Evolutionary conservation across 1,284 basidiomycete genomes (phyloP), one percentile per base, ranked within the genome.

Genomic region (Cystobasidium sp.): DNA sequence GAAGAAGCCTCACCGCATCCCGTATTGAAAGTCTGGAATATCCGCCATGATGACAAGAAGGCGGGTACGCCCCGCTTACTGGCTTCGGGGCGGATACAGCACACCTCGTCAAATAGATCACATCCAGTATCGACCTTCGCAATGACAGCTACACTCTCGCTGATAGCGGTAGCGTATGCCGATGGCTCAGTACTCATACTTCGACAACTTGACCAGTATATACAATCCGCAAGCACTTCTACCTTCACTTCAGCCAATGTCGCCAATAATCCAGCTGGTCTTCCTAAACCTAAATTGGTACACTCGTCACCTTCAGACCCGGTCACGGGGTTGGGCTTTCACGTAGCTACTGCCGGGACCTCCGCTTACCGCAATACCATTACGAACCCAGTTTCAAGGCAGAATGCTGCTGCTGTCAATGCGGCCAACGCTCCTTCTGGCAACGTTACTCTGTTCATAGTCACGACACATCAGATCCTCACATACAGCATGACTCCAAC

Each of bases 131-230:
- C 92, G 5, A 88, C 90, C 0, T 84, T 97, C 12, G 91, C 94
- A 0, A 84, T 95, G 37, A 92, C 94, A 0, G 84, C 88, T 6
- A 87, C 87, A n/a, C 86, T 97, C 0, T 88, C 91, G 0, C 91
- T 94, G 82, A 87, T 99, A 20, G 91, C 94, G 5, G 87, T 97
- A 52, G 96, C 94, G 8, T 87, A 98, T 10, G 94, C 90, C 1
- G 95, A 98, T 80, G 96, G 96, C n/a, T 92, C 92, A 0, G 94
- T 97, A 6, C 86, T 97, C 6, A 86, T 97, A 20, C 94, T 94
- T 81, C 89, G 93, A 4, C 92, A 97, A 79, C 86, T 98, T 47
- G 90, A 95, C 80, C 93, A 96, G 80, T 93, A 92, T 14, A 74
- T 80, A 18, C 78, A 81, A 8, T 43, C 77, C 3, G 59, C 72